These are phyloP conservation scores for Tetrapyrgos nigripes DNA, from an alignment of 1,284 basidiomycete species.

Conservation along the genomic window DNA sequence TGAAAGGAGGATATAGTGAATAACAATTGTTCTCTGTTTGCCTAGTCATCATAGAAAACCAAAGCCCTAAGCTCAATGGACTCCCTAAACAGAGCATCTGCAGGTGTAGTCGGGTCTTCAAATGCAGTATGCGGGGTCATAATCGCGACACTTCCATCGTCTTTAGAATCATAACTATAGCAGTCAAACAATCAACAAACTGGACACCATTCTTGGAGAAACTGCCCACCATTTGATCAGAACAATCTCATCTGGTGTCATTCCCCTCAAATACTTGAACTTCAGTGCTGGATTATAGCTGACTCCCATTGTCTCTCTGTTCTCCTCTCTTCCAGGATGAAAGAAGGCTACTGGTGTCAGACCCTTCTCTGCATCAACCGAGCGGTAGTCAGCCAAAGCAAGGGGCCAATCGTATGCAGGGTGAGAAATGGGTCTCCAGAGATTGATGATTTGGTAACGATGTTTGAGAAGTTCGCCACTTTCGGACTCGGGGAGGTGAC, in stretches of 20 bases:
- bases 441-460: conserved; percentile 75
- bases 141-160: not conserved
- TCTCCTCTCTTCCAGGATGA: conserved; percentile 61
- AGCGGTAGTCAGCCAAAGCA: conserved; percentile 66
- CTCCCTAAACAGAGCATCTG: not conserved
- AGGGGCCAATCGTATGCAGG: conserved; percentile 65
- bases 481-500: too few species aligned
- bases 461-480: conserved; percentile 50
- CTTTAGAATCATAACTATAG: not conserved
- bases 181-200: not conserved
- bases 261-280: conserved; percentile 71
- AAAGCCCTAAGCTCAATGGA: not conserved
- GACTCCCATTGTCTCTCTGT: conserved; percentile 66
- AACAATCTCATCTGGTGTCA: conserved; percentile 68
- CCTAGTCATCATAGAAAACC: conserved; percentile 1
- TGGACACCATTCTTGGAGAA: not conserved
- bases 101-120: not conserved
- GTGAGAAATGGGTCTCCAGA: conserved; percentile 70
- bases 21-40: too few species aligned
- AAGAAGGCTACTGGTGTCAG: conserved; percentile 55
- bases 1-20: too few species aligned
- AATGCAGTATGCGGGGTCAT: not conserved
- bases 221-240: conserved; percentile 64
- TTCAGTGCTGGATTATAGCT: conserved; percentile 57
- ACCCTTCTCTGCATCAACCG: conserved; percentile 55